A percentile compares a stretch with the other conserved stretches of the same genome.
These are phyloP conservation scores for Umbilicus rupestris DNA, from an alignment of 164 flowering plant genomes.

Conservation along the genomic window DNA sequence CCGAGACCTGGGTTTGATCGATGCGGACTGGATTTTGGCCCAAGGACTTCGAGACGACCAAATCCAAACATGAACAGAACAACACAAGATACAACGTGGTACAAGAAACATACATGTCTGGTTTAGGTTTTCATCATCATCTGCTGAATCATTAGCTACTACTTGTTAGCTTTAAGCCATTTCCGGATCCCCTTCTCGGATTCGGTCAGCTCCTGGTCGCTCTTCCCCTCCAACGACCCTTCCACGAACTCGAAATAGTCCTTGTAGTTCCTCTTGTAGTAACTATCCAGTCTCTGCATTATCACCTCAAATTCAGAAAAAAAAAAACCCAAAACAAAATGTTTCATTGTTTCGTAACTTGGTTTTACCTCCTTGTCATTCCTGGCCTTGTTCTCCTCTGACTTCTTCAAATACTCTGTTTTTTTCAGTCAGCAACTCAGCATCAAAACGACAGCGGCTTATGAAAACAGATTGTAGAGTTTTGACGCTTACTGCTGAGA, in stretches of 20 bases:
- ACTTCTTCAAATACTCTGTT: slow-evolving; percentile 77
- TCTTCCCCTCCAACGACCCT: slow-evolving; percentile 51
- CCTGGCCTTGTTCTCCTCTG: slow-evolving; percentile 74
- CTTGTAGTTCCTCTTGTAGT: slow-evolving; percentile 81
- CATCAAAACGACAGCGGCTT: not conserved
- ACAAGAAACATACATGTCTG: not conserved
- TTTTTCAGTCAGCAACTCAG: not conserved
- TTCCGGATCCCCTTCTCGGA: slow-evolving; percentile 78
- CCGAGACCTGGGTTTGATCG: no score
- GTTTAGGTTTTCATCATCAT: not conserved
- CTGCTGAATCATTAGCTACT: not conserved
- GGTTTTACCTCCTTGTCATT: slow-evolving; percentile 71
- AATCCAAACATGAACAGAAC: no score
- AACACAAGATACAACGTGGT: not conserved
- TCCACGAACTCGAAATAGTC: slow-evolving; percentile 78
- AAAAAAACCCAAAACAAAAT: no score
- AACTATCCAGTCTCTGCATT: slow-evolving; percentile 63
- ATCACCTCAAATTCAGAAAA: no score
- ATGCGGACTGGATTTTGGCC: no score
- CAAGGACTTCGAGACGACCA: no score
- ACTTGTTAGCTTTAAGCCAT: slow-evolving; percentile 64
- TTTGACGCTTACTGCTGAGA: slow-evolving; percentile 34
- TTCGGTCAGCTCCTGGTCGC: slow-evolving; percentile 43
- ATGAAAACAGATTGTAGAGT: not conserved
- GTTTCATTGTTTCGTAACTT: not conserved